Percentiles rank a stretch among this genome's conserved stretches.
Conservation (phyloP, 306 rosid species). For the Clitoria ternatea region DNA sequence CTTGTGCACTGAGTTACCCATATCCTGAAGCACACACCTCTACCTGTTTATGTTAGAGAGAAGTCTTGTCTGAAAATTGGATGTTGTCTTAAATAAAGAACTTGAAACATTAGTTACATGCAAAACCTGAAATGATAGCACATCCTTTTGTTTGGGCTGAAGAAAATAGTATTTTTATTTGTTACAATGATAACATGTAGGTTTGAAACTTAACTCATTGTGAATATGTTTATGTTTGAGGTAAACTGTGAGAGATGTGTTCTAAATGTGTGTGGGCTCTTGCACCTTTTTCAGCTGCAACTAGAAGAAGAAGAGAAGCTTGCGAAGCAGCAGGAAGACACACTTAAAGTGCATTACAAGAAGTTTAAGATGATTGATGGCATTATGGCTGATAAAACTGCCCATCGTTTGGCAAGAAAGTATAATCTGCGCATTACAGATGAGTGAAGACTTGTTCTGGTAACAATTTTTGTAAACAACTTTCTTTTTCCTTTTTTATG, state of each 20-base stretch:
- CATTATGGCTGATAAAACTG: slow-evolving; percentile 57
- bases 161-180: neutral
- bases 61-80: neutral
- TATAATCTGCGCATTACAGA: slow-evolving; percentile 35
- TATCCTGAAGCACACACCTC: too few relatives aligned
- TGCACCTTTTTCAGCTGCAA: slow-evolving; percentile 46
- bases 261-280: neutral
- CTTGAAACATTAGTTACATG: neutral
- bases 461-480: neutral
- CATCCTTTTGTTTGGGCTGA: neutral
- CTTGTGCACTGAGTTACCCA: neutral
- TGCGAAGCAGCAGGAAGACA: slow-evolving; percentile 48
- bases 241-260: neutral
- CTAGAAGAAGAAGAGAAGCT: slow-evolving; percentile 63
- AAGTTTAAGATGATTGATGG: slow-evolving; percentile 53
- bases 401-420: slow-evolving; percentile 43
- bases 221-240: neutral
- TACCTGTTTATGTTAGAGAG: too few relatives aligned
- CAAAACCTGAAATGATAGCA: neutral
- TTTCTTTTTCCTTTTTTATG: neutral
- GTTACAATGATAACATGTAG: neutral
- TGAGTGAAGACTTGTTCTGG: slow-evolving; percentile 22
- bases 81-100: neutral
- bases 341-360: slow-evolving; percentile 41
- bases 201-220: neutral